Evolutionary conservation across 2,329 filamentous ascomycete genomes (phyloP).

Genomic region (Epichloe sibirici): DNA sequence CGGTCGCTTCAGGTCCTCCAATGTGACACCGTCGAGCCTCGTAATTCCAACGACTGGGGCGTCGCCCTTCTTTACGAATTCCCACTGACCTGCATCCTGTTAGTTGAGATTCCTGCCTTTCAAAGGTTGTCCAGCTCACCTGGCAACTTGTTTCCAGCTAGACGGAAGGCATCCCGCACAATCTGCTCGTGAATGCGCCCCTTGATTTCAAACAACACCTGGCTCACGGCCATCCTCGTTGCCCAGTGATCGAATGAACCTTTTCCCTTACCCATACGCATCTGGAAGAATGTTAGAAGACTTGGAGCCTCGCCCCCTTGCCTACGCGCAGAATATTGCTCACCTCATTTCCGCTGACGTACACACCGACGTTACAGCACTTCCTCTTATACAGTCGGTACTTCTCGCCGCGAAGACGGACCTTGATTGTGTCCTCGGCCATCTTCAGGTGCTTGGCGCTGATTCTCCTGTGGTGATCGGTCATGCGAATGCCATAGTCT

Average conservation of each 20-base stretch:
- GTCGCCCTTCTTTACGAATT: constrained; percentile 90
- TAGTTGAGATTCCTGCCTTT: constrained; percentile 8
- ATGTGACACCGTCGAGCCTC: constrained; percentile 72
- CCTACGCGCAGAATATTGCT: neutral
- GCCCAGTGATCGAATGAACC: constrained; percentile 97
- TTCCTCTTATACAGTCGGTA: constrained; percentile 89
- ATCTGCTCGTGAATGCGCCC: constrained; percentile 91
- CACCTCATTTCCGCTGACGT: constrained; percentile 85
- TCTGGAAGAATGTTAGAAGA: constrained; percentile 28
- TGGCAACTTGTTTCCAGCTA: constrained; percentile 91
- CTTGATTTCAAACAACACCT: constrained; percentile 85
- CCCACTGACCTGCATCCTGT: constrained; percentile 54
- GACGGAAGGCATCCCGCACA: constrained; percentile 79
- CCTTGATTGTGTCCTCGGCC: constrained; percentile 88
- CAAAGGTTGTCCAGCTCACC: constrained; percentile 39
- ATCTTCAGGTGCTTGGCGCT: constrained; percentile 77
- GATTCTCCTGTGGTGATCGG: constrained; percentile 84
- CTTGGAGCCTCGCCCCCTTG: neutral
- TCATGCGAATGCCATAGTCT: constrained; percentile 88
- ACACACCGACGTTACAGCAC: constrained; percentile 87
- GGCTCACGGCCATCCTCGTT: constrained; percentile 75
- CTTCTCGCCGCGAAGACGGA: constrained; percentile 75
- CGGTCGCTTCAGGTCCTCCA: constrained; percentile 73
- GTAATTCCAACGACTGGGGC: constrained; percentile 84
- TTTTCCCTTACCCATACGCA: constrained; percentile 98